Percentiles rank a stretch among this genome's conserved stretches.
These are phyloP conservation scores for Ogataea thermomethanolica DNA, from an alignment of 805 yeast genomes.

Conservation along the genomic window DNA sequence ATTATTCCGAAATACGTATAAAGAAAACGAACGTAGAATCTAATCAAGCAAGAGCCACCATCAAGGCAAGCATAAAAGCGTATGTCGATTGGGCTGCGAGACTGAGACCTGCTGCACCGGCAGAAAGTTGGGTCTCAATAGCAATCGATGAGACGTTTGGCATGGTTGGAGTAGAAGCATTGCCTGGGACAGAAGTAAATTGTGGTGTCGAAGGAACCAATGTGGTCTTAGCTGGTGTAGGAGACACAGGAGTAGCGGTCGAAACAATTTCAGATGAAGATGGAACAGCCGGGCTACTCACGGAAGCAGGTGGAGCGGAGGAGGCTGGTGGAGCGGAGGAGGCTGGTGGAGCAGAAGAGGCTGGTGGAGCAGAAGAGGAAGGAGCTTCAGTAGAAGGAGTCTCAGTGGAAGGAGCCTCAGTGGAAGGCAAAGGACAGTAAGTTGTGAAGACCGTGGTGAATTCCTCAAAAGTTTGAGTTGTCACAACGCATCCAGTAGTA, in stretches of 20 bases:
- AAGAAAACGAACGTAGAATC: constrained; percentile 7
- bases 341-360: not conserved
- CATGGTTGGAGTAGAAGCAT: not conserved
- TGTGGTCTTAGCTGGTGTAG: not conserved
- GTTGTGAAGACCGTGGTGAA: constrained; percentile 7
- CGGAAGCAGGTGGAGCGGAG: constrained; percentile 1
- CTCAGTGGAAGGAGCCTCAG: not conserved
- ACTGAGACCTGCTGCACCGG: constrained; percentile 9
- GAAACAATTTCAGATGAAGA: not conserved
- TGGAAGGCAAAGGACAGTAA: constrained; percentile 9
- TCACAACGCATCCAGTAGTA: constrained; percentile 9
- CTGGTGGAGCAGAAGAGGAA: not conserved
- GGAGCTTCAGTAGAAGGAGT: no score
- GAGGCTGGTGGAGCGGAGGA: constrained; percentile 1
- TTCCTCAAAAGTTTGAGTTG: constrained; percentile 4
- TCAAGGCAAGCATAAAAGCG: constrained; percentile 11
- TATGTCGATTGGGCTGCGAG: constrained; percentile 6
- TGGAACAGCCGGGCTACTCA: not conserved
- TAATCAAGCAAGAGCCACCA: constrained; percentile 11
- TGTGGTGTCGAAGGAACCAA: not conserved
- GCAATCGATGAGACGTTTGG: constrained; percentile 4
- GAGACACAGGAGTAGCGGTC: not conserved
- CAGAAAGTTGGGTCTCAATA: constrained; percentile 9
- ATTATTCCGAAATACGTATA: constrained; percentile 11
- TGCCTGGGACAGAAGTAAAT: constrained; percentile 1